Evolutionary conservation across 495 filamentous ascomycete species (phyloP), one percentile per base, ranked within the genome.

Genomic region (Xylaria scruposa): DNA sequence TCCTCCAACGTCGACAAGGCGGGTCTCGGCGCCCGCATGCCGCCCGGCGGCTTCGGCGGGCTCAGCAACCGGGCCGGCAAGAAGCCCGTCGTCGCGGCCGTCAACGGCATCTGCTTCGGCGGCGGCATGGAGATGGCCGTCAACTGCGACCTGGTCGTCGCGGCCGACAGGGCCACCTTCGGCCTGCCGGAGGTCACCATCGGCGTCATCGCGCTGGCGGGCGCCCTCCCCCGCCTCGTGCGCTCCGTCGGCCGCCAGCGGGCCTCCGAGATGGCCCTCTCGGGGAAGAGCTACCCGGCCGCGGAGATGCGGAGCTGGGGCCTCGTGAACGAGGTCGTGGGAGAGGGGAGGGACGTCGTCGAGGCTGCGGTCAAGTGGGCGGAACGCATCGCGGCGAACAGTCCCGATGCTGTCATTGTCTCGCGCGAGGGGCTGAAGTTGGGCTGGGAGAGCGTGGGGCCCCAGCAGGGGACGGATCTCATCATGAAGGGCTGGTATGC

Each of bases 81-180:
- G 68, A 90, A 90, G 68, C 93, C 92, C 19, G 83, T 95, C 44
- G 90, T 95, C 67, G 88, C 88, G 12, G 93, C 93, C 6, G 90
- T 94, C 38, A 91, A 93, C 76, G 93, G 93, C n/a, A 77, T 90
- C n/a, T 89, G 88, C 72, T 83, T 91, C 68, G 93, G 93, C 17
- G 93, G 92, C 58, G 93, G 92, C 2, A 88, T 89, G 70, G 93
- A 95, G 81, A 91, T 93, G 82, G 81, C 88, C 2, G 82, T 90
- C 4, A 94, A 94, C 70, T 88, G 87, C 76, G 92, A 95, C 80
- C 75, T 94, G 7, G 87, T 93, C 0, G 67, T 94, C 33, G 91
- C 91, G 21, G 81, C 85, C 4, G 70, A 78, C 12, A 69, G 73
- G 4, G 90, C 90, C 0, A 76, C 74, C 13, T 93, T 95, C 74